Evolutionary conservation across 169 alveolate species (phyloP).

Genomic region (Babesia sp.): DNA sequence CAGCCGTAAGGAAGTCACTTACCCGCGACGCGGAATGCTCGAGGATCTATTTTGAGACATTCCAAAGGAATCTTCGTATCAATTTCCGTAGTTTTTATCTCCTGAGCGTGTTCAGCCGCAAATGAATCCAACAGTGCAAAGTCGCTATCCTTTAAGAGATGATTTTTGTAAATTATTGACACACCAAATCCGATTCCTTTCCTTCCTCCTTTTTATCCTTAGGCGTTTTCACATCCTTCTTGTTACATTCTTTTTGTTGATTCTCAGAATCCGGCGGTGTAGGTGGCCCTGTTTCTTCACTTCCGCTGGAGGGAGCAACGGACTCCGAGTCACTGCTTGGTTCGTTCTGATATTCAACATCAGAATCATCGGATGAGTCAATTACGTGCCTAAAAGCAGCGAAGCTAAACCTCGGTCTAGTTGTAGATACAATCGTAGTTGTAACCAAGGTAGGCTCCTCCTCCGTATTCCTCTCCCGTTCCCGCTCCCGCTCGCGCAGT

Average conservation of each 20-base stretch:
- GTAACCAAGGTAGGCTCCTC: slow-evolving; percentile 3
- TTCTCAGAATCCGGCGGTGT: neutral
- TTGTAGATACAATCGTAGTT: neutral
- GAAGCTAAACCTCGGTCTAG: slow-evolving; percentile 3
- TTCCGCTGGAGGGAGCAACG: neutral
- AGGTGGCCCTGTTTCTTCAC: neutral
- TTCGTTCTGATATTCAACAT: neutral
- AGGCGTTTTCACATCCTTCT: neutral
- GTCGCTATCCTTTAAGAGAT: slow-evolving; percentile 28
- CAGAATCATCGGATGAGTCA: slow-evolving; percentile 11
- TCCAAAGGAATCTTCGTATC: neutral
- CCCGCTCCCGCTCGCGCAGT: slow-evolving; percentile 26
- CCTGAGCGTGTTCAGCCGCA: neutral
- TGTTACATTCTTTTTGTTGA: neutral
- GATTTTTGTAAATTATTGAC: neutral
- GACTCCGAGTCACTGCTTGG: neutral
- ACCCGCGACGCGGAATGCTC: slow-evolving; percentile 26
- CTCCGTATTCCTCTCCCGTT: neutral
- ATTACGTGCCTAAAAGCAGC: neutral
- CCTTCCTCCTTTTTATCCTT: neutral
- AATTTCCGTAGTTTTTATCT: neutral
- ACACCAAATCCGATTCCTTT: slow-evolving; percentile 1
- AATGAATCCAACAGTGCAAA: neutral
- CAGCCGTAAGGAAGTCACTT: no score
- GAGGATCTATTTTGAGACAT: slow-evolving; percentile 10